Percentiles rank a stretch among this genome's conserved stretches.
These are phyloP conservation scores for Podaxis sp. DNA, from an alignment of 768 basidiomycete genomes.

Conservation along the genomic window DNA sequence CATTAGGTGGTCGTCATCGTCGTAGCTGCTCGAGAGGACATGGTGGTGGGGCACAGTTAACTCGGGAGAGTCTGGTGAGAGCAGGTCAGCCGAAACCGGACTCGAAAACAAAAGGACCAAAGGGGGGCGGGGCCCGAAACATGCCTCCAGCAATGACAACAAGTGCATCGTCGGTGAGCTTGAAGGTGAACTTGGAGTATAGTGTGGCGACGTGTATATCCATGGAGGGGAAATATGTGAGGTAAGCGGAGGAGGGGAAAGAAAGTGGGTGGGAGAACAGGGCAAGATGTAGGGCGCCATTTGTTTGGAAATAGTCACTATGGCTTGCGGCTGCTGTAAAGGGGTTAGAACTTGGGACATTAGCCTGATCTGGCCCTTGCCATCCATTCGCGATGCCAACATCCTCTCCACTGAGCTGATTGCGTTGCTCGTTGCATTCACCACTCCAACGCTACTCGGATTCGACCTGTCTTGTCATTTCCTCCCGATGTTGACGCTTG, in stretches of 20 bases:
- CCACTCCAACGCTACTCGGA: no score
- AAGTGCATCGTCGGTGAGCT: slow-evolving; percentile 8
- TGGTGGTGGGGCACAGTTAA: slow-evolving; percentile 31
- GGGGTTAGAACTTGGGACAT: background rate
- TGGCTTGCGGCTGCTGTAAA: slow-evolving; percentile 1
- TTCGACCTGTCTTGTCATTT: background rate
- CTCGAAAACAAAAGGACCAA: background rate
- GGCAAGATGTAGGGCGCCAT: slow-evolving; percentile 4
- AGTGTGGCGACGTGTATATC: background rate
- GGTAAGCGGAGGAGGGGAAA: background rate
- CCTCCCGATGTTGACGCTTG: background rate
- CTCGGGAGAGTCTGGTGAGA: background rate
- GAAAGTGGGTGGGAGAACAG: slow-evolving; percentile 1
- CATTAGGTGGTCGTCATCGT: slow-evolving; percentile 27
- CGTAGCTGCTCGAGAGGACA: slow-evolving; percentile 49
- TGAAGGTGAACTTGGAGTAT: slow-evolving; percentile 3
- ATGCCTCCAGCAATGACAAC: slow-evolving; percentile 11
- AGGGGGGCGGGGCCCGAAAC: background rate
- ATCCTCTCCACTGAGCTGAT: background rate
- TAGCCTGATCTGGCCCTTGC: slow-evolving; percentile 5
- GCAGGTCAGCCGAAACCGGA: background rate
- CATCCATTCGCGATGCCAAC: background rate
- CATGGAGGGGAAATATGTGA: slow-evolving; percentile 1
- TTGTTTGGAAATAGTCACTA: slow-evolving; percentile 10
- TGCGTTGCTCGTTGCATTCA: background rate